Percentiles rank a stretch among this genome's conserved stretches.
Evolutionary conservation across 805 yeast genomes (phyloP).

Genomic region (Teunomyces barrocoloradensis): DNA sequence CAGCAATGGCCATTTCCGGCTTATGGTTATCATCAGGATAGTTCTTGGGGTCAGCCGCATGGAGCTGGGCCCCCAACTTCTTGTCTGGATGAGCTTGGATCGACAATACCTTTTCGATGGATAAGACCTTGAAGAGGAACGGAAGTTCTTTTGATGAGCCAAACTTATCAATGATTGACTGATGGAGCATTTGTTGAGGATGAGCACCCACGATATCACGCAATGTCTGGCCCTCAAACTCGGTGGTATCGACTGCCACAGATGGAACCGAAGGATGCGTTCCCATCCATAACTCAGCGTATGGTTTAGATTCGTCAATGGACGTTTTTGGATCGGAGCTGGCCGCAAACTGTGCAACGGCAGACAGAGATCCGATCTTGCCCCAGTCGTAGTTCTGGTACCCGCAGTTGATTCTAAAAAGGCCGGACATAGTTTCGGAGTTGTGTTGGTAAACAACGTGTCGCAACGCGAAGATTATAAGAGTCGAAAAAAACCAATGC

Average conservation of each 20-base stretch:
- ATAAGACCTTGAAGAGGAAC: slow-evolving; percentile 88
- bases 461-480: too few relatives aligned
- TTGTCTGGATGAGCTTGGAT: slow-evolving; percentile 99
- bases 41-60: slow-evolving; percentile 80
- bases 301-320: slow-evolving; percentile 76
- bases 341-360: slow-evolving; percentile 86
- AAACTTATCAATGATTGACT: slow-evolving; percentile 58
- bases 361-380: slow-evolving; percentile 76
- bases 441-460: not conserved
- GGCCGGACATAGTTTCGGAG: slow-evolving; percentile 19
- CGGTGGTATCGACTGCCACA: slow-evolving; percentile 40
- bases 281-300: slow-evolving; percentile 99
- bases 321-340: slow-evolving; percentile 58
- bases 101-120: slow-evolving; percentile 87
- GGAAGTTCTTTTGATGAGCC: slow-evolving; percentile 75
- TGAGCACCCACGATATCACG: slow-evolving; percentile 61
- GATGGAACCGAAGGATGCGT: slow-evolving; percentile 94
- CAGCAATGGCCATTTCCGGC: slow-evolving; percentile 99
- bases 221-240: slow-evolving; percentile 48
- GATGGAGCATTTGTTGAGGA: slow-evolving; percentile 62
- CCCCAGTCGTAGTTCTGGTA: slow-evolving; percentile 53
- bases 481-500: too few relatives aligned
- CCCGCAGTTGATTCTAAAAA: slow-evolving; percentile 50
- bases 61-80: slow-evolving; percentile 70
- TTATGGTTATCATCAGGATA: slow-evolving; percentile 98